Evolutionary conservation across 139 green algal genomes (phyloP).

Genomic region (Closterium sp.): DNA sequence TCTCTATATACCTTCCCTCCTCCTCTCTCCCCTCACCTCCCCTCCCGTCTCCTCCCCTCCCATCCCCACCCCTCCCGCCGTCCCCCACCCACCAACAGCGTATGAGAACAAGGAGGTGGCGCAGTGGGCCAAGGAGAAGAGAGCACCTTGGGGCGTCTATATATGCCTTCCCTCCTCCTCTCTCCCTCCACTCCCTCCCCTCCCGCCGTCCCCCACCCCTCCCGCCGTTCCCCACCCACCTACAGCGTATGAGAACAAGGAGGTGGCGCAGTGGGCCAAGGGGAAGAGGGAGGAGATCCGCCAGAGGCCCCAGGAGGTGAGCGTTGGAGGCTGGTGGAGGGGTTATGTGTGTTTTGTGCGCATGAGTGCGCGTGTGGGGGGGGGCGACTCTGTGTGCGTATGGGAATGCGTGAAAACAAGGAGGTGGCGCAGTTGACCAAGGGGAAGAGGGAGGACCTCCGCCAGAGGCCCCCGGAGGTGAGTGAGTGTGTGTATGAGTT

Average conservation of each 20-base stretch:
- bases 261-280: not conserved
- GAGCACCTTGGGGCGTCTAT: too few relatives aligned
- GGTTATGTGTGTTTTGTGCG: too few relatives aligned
- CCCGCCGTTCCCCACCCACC: too few relatives aligned
- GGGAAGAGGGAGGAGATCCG: not conserved
- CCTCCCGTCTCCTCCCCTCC: not conserved
- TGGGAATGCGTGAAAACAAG: too few relatives aligned
- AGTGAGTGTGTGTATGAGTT: too few relatives aligned
- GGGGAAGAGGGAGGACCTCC: too few relatives aligned
- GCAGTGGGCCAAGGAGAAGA: not conserved
- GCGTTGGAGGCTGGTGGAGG: too few relatives aligned
- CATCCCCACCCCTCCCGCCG: too few relatives aligned
- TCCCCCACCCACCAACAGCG: not conserved
- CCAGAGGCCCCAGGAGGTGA: not conserved
- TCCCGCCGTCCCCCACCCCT: not conserved
- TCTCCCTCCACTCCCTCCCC: not conserved
- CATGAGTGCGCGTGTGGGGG: too few relatives aligned
- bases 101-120: not conserved
- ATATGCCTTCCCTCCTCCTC: not conserved
- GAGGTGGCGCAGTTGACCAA: too few relatives aligned
- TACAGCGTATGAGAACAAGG: not conserved
- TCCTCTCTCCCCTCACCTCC: not conserved
- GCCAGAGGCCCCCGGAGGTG: too few relatives aligned
- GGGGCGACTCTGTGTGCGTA: too few relatives aligned
- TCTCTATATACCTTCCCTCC: not conserved